These are phyloP conservation scores for Colletotrichum euphorbiae DNA, from an alignment of 2,329 filamentous ascomycete species.

Conservation along the genomic window DNA sequence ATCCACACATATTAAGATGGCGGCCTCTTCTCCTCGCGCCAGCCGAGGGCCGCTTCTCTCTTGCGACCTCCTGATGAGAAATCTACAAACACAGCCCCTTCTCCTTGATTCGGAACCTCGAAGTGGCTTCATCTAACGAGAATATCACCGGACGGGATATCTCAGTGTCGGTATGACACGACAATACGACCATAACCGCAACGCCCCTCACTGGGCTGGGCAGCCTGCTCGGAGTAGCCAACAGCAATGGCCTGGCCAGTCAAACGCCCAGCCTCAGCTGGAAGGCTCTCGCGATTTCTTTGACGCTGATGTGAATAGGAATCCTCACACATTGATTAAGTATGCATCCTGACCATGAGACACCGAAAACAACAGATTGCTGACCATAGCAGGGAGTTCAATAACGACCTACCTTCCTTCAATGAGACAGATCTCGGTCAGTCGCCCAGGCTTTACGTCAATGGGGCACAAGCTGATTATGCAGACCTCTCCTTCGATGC, in stretches of 20 bases:
- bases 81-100: conserved; percentile 30
- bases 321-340: conserved; percentile 20
- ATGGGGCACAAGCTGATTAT: background rate
- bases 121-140: conserved; percentile 7
- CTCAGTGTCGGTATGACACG: conserved; percentile 27
- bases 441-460: background rate
- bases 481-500: conserved; percentile 24
- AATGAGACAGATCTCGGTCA: background rate
- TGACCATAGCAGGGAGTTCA: conserved; percentile 23
- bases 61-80: conserved; percentile 1
- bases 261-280: background rate
- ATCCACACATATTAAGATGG: conserved; percentile 1
- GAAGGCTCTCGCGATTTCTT: conserved; percentile 2
- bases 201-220: conserved; percentile 16
- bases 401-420: conserved; percentile 8
- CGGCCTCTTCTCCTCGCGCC: background rate
- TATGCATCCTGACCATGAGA: background rate
- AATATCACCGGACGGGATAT: background rate
- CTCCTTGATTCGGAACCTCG: background rate
- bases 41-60: background rate
- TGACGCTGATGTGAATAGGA: background rate
- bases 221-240: conserved; percentile 10
- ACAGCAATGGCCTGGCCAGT: background rate
- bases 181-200: background rate
- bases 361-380: background rate